Percentiles rank a stretch among this genome's conserved stretches.
phyloP scores from a whole-genome alignment of 208 protist species.

The Leishmania turanica region DNA sequence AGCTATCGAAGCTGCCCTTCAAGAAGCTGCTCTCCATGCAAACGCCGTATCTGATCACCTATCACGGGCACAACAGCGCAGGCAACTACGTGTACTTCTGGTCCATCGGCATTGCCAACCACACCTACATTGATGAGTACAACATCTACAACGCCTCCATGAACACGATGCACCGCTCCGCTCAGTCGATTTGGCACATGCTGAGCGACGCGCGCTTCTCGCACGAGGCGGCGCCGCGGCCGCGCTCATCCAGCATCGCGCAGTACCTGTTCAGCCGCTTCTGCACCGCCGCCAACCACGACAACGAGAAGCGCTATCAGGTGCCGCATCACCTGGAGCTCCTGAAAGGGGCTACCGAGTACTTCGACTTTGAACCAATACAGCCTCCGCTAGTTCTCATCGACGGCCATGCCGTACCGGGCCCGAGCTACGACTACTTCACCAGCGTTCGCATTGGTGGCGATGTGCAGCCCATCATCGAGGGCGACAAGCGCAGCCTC shows the following conservation, averaged over 20 bases:
- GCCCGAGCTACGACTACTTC: constrained; percentile 67
- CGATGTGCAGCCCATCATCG: constrained; percentile 80
- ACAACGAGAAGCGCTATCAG: constrained; percentile 67
- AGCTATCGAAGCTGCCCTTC: constrained; percentile 76
- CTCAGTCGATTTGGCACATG: constrained; percentile 81
- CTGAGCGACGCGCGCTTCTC: constrained; percentile 84
- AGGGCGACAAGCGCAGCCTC: constrained; percentile 87
- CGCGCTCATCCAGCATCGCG: constrained; percentile 63
- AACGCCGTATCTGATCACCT: constrained; percentile 83
- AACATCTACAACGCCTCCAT: constrained; percentile 89
- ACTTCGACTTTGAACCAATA: constrained; percentile 77
- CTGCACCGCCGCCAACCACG: constrained; percentile 70
- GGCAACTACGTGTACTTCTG: constrained; percentile 91
- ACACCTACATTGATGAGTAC: constrained; percentile 84
- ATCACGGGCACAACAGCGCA: constrained; percentile 74
- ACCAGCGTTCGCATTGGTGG: constrained; percentile 62
- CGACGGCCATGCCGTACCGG: constrained; percentile 81
- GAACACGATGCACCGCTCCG: constrained; percentile 85
- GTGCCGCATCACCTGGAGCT: constrained; percentile 72
- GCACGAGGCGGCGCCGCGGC: constrained; percentile 72
- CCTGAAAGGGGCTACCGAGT: constrained; percentile 61
- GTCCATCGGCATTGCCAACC: constrained; percentile 89
- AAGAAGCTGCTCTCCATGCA: constrained; percentile 88
- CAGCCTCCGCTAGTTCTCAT: constrained; percentile 88
- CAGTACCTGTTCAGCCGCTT: constrained; percentile 88